phyloP scores from a whole-genome alignment of 1,284 basidiomycete species.

The Apiotrichum veenhuisii region DNA sequence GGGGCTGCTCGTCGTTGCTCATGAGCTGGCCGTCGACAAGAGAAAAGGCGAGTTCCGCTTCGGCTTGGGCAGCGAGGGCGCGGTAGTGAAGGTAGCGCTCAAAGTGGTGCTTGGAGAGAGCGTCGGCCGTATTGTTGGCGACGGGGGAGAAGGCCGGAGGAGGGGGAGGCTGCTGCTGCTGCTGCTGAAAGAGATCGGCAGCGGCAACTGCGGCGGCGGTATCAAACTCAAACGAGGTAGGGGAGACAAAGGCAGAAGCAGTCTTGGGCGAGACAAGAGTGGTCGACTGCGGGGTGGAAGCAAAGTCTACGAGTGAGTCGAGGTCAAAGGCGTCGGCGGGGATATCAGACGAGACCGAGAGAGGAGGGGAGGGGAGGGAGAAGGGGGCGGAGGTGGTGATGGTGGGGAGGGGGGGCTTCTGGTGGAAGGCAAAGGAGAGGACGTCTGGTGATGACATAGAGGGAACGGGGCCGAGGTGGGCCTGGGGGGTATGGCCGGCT shows the following conservation, averaged over 20 bases:
- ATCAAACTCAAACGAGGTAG: conserved; percentile 13
- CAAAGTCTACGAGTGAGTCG: conserved; percentile 22
- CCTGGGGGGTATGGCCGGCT: conserved; percentile 6
- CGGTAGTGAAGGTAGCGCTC: conserved; percentile 46
- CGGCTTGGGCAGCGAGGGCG: conserved; percentile 38
- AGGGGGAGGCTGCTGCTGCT: background rate
- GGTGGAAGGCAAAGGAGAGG: conserved; percentile 1
- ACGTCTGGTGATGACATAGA: conserved; percentile 11
- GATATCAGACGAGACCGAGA: conserved; percentile 25
- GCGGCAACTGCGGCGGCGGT: conserved; percentile 15
- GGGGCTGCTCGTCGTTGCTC: conserved; percentile 16
- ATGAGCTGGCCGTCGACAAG: conserved; percentile 19
- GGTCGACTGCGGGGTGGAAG: conserved; percentile 22
- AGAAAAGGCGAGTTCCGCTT: conserved; percentile 28
- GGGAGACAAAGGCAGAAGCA: background rate
- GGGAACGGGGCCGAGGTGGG: background rate
- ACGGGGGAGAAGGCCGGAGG: background rate
- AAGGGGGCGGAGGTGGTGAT: background rate
- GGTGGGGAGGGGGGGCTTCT: conserved; percentile 6
- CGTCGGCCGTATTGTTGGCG: conserved; percentile 24
- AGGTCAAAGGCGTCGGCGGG: conserved; percentile 29
- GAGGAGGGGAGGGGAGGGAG: conserved; percentile 32
- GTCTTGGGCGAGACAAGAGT: conserved; percentile 34
- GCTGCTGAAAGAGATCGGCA: conserved; percentile 1
- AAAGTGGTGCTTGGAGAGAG: conserved; percentile 41